Evolutionary conservation across 2,329 filamentous ascomycete species (phyloP).

Genomic region (Colletotrichum sojae): DNA sequence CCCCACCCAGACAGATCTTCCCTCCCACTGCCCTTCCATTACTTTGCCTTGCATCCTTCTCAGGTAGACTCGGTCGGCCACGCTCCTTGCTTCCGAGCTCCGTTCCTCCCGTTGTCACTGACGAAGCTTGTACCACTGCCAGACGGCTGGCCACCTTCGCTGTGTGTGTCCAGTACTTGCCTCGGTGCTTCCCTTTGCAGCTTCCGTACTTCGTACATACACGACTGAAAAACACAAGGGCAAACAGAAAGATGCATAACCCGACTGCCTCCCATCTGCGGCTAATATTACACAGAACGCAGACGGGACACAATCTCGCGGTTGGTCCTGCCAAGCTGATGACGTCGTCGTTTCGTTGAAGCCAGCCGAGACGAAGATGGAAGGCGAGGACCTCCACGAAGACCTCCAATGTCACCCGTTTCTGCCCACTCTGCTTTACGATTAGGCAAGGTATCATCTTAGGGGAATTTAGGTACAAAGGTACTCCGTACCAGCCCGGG

Average conservation of each 20-base stretch:
- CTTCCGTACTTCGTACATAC: too few relatives aligned
- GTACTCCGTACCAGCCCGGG: too few relatives aligned
- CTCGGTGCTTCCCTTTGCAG: too few relatives aligned
- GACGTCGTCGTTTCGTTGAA: background rate
- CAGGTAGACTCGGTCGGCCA: constrained; percentile 28
- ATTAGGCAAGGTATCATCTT: too few relatives aligned
- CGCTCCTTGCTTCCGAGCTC: constrained; percentile 35
- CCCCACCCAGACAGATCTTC: constrained; percentile 20
- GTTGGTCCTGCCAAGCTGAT: background rate
- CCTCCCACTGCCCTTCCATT: constrained; percentile 10
- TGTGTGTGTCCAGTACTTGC: background rate
- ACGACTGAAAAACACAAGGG: background rate
- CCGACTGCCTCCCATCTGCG: constrained; percentile 10
- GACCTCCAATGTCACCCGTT: too few relatives aligned
- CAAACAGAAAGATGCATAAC: constrained; percentile 24
- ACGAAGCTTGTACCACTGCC: constrained; percentile 13
- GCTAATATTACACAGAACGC: background rate
- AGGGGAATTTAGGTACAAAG: too few relatives aligned
- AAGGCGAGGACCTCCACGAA: background rate
- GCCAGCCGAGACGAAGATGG: background rate
- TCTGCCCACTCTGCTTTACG: too few relatives aligned
- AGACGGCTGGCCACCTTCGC: background rate
- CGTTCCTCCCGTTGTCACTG: background rate
- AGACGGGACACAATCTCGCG: background rate
- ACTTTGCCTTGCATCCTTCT: constrained; percentile 9